These are phyloP conservation scores for Phytopythium mirpurense DNA, from an alignment of 352 stramenopile genomes.

Conservation along the genomic window DNA sequence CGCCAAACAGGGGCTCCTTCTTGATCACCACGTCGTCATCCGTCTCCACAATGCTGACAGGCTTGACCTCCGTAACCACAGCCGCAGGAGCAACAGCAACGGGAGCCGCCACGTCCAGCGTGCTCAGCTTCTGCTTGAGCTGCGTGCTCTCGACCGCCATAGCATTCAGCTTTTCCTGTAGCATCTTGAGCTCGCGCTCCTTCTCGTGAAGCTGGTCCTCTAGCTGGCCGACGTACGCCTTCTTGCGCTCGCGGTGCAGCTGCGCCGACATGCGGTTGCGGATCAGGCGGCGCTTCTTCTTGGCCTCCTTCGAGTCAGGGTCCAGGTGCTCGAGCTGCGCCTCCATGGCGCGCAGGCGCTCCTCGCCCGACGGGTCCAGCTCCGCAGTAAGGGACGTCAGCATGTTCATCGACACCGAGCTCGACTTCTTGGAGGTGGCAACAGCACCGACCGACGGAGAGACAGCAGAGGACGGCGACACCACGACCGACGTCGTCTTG, in stretches of 20 bases:
- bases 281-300: slow-evolving; percentile 87
- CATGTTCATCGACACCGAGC: slow-evolving; percentile 4
- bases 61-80: slow-evolving; percentile 26
- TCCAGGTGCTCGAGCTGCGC: slow-evolving; percentile 78
- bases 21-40: slow-evolving; percentile 50
- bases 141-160: slow-evolving; percentile 62
- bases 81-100: slow-evolving; percentile 36
- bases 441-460: slow-evolving; percentile 2
- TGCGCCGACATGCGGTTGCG: slow-evolving; percentile 88
- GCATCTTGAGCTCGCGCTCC: slow-evolving; percentile 63
- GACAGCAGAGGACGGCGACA: slow-evolving; percentile 6
- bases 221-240: slow-evolving; percentile 82
- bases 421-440: slow-evolving; percentile 6
- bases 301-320: slow-evolving; percentile 85
- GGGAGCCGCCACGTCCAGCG: slow-evolving; percentile 13
- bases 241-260: slow-evolving; percentile 85
- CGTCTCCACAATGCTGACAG: slow-evolving; percentile 5
- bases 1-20: slow-evolving; percentile 34
- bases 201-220: slow-evolving; percentile 82
- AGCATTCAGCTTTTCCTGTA: slow-evolving; percentile 72
- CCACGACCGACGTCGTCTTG: slow-evolving; percentile 30
- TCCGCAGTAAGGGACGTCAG: slow-evolving; percentile 29
- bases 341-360: slow-evolving; percentile 80
- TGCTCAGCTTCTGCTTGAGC: slow-evolving; percentile 46
- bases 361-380: slow-evolving; percentile 64